Evolutionary conservation across 129 eudicot species (phyloP).

Genomic region (Escallonia herrerae): DNA sequence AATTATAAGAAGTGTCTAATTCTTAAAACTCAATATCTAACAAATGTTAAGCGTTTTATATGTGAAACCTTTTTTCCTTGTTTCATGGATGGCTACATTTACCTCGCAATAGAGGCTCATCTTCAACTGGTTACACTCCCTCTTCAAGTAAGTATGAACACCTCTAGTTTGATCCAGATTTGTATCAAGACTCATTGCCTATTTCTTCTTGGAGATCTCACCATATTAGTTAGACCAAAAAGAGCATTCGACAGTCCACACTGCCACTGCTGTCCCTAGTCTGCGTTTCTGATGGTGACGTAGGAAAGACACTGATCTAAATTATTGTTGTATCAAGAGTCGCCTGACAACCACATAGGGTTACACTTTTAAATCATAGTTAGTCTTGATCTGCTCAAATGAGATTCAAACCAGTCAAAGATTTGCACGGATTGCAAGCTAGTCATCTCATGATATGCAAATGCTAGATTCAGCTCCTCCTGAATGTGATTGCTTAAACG

Average conservation of each 20-base stretch:
- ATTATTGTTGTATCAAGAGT: too few species aligned
- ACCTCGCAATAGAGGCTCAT: neutral
- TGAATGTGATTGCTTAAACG: constrained; percentile 25
- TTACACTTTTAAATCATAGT: too few species aligned
- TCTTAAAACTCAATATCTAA: too few species aligned
- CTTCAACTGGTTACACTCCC: neutral
- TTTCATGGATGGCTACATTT: neutral
- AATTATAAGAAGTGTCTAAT: too few species aligned
- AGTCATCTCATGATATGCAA: too few species aligned
- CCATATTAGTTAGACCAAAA: neutral
- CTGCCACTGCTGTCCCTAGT: neutral
- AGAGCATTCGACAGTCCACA: neutral
- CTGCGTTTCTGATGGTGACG: neutral
- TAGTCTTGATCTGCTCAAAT: too few species aligned
- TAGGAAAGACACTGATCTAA: neutral
- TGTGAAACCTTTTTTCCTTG: too few species aligned
- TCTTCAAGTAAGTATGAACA: neutral
- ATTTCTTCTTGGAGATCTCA: constrained; percentile 2
- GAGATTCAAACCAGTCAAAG: constrained; percentile 14
- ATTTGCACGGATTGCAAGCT: constrained; percentile 27
- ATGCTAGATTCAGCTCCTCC: too few species aligned
- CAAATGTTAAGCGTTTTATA: too few species aligned
- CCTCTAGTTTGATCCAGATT: neutral
- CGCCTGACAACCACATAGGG: too few species aligned
- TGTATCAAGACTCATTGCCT: neutral